phyloP scores from a whole-genome alignment of 139 green algal genomes.

The Trebouxia sp. region DNA sequence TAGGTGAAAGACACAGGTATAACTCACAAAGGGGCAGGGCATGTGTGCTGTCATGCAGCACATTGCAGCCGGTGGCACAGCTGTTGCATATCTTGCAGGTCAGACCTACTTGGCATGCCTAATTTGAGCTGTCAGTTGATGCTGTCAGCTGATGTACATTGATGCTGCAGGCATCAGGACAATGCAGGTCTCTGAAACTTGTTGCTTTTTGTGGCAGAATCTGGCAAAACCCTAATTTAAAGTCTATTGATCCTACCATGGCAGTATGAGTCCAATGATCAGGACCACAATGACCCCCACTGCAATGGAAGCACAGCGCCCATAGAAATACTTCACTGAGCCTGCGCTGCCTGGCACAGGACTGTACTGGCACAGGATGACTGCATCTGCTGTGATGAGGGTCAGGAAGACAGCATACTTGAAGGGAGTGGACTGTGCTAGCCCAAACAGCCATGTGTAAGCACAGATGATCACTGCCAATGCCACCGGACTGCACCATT shows the following conservation, averaged over 20 bases:
- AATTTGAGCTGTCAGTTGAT: no score
- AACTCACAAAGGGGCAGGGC: no score
- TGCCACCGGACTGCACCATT: neutral
- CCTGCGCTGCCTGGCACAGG: neutral
- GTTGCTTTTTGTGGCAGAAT: no score
- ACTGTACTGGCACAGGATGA: conserved; percentile 27
- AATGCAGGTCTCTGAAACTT: no score
- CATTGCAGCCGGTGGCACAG: no score
- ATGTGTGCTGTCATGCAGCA: no score
- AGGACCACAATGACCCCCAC: conserved; percentile 11
- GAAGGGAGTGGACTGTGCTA: neutral
- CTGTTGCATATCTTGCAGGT: no score
- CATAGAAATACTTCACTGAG: conserved; percentile 20
- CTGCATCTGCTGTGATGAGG: conserved; percentile 23
- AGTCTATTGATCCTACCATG: neutral
- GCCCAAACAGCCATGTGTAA: neutral
- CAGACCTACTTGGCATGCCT: no score
- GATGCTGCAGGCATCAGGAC: no score
- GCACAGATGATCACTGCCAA: conserved; percentile 6
- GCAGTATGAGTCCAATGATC: conserved; percentile 12
- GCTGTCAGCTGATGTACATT: no score
- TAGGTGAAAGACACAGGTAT: no score
- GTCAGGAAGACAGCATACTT: conserved; percentile 30
- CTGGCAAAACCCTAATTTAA: no score
- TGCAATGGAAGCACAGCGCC: neutral